Base-by-base conservation (phyloP, 352 stramenopile species). In the Phytophthora meadii region DNA sequence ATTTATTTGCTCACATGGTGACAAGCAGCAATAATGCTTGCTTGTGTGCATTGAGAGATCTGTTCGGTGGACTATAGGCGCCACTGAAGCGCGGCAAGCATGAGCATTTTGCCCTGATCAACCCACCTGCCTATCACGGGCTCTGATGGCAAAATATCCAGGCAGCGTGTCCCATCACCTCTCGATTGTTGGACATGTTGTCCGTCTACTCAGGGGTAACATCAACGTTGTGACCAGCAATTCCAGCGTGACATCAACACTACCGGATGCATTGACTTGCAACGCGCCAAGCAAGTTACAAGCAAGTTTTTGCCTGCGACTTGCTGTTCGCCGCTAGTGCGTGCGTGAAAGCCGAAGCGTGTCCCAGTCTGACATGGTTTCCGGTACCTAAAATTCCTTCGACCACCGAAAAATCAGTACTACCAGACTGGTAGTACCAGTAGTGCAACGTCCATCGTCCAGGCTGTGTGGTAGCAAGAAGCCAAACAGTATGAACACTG, bases 141-240 rank as follows among this genome's bases (percentile, higher is more conserved):
- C 37, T 42, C 32, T 46, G 32, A 56, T 34, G 12, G 14, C 57
- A 53, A 63, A 68, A 56, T 68, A 67, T 67, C 59, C 61, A 62
- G 54, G 32, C 25, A 45, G n/a, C 30, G 17, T 68, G 51, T 68
- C 59, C 51, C 59, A 56, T 62, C 60, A n/a, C 41, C 30, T 25
- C 25, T 49, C 30, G 3, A 30, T 25, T 40, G 5, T 10, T 54
- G 37, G 37, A 42, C 37, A 22, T 10, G 5, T 19, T 36, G 48
- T 32, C 47, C 4, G 47, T 17, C 17, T 7, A 54, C 40, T 54
- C 47, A 54, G 22, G 48, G 10, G 24, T 36, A 24, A 9, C 39
- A 56, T 64, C 56, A 57, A 48, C 44, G 27, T 15, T 7, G 24
- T 61, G 30, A 48, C 41, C 42, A 47, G 54, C 53, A 28, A 17